Base-by-base conservation (phyloP, 768 basidiomycete genomes). In the Pleurotus giganteus region DNA sequence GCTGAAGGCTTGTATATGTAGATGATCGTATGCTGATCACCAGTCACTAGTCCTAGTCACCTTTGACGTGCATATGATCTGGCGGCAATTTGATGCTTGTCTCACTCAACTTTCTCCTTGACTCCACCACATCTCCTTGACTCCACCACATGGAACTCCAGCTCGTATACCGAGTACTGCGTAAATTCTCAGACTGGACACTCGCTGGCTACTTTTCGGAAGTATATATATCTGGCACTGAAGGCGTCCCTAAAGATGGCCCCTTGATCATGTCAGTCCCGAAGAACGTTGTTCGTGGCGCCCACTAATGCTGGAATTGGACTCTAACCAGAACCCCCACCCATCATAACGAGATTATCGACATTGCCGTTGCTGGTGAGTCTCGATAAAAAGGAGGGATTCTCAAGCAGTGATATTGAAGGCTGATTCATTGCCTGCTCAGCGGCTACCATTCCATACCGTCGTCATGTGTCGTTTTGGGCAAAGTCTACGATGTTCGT, bases 291-390 rank as follows among this genome's bases (percentile, higher is more conserved):
- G 15, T 12, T 26, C 17, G 54, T 39, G 49, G 49, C 51, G 28
- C 34, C 27, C 24, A 9, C 19, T 45, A 15, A 28, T 36, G 32
- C 19, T 36, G 12, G 21, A 43, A 21, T 21, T 43, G 8, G 41
- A 56, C 13, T n/a, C 39, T 31, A 4, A 36, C 27, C 42, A 86
- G 83, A 37, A 80, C 81, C 23, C 76, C 79, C 27, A 82, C 79
- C 2, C 87, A 88, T 63, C 78, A 84, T 55, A 89, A 90, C 67
- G 86, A 89, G 71, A 82, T 82, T 12, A 75, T 88, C 21, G 86
- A 88, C 57, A 78, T 77, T 31, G 78, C 74, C 4, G 65, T 73
- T 11, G 67, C 79, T 13, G 68, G 79, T 76, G 59, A 60, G 72
- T 47, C 6, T 34, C 15, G 8, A 27, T 39, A 39, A 36, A 23